Percentiles rank a stretch among this genome's conserved stretches.
Conservation (phyloP, 495 filamentous ascomycete genomes). For the Pseudotulostoma volvatum region DNA sequence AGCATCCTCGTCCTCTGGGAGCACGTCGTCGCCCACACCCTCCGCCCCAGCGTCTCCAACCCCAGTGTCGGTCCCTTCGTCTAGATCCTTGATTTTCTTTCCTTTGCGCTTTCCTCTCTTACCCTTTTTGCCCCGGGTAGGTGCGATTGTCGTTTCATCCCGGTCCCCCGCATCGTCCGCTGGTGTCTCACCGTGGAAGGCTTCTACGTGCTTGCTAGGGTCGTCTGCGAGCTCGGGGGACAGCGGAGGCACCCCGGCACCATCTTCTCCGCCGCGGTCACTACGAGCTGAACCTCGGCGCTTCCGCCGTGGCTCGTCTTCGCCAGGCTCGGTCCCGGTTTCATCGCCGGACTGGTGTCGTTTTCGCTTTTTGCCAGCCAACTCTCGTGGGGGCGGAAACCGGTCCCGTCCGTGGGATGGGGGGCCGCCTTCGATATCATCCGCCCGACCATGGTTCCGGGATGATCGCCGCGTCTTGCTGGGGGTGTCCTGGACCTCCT, state of each 20-base stretch:
- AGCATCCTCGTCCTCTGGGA: slow-evolving; percentile 30
- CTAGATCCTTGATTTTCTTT: slow-evolving; percentile 21
- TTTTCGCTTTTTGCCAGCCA: slow-evolving; percentile 32
- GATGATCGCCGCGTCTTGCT: slow-evolving; percentile 22
- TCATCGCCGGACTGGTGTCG: slow-evolving; percentile 26
- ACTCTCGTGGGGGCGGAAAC: slow-evolving; percentile 5
- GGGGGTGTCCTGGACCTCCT: slow-evolving; percentile 23
- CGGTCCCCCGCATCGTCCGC: slow-evolving; percentile 23
- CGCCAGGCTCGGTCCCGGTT: slow-evolving; percentile 23
- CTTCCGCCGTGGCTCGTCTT: slow-evolving; percentile 28
- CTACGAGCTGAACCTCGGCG: slow-evolving; percentile 30
- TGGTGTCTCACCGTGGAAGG: slow-evolving; percentile 12
- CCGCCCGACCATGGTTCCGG: slow-evolving; percentile 13
- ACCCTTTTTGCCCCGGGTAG: slow-evolving; percentile 21
- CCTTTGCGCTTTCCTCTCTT: slow-evolving; percentile 32
- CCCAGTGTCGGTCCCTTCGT: slow-evolving; percentile 20
- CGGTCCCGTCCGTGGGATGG: not conserved
- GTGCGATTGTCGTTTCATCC: slow-evolving; percentile 14
- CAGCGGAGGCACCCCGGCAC: slow-evolving; percentile 13
- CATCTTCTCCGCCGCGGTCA: slow-evolving; percentile 26
- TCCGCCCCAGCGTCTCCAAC: slow-evolving; percentile 13
- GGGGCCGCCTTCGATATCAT: slow-evolving; percentile 7
- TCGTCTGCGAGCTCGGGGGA: slow-evolving; percentile 24
- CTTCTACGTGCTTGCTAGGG: slow-evolving; percentile 16
- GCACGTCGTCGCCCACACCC: slow-evolving; percentile 18